phyloP scores from a whole-genome alignment of 805 yeast genomes.

The Starmerella bacillaris region DNA sequence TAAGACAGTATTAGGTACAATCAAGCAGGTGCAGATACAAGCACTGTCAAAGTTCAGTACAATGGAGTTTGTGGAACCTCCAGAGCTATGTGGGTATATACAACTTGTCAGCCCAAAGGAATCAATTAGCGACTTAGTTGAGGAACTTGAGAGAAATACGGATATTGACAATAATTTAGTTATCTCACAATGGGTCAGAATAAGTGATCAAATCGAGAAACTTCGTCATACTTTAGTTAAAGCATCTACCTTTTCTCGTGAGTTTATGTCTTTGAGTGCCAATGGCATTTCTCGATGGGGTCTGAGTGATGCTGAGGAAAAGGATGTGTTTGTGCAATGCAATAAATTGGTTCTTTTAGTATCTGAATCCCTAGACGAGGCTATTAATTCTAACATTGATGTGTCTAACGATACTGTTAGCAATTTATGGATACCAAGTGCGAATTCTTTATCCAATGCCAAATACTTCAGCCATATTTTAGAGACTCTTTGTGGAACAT shows the following conservation, averaged over 20 bases:
- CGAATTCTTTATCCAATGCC: constrained; percentile 44
- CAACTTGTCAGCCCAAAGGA: neutral
- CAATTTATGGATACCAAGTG: constrained; percentile 46
- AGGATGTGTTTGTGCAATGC: constrained; percentile 2
- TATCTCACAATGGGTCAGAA: constrained; percentile 12
- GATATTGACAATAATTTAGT: constrained; percentile 10
- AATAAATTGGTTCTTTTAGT: neutral
- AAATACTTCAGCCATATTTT: constrained; percentile 34
- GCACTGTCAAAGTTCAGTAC: too few relatives aligned
- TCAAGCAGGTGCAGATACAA: neutral
- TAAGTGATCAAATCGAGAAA: constrained; percentile 6
- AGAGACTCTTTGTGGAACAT: constrained; percentile 25
- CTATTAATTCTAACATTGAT: neutral
- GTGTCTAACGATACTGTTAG: constrained; percentile 9
- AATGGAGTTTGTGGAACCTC: neutral
- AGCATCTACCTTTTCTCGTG: constrained; percentile 16
- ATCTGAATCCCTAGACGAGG: neutral
- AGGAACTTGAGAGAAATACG: constrained; percentile 1
- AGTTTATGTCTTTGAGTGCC: constrained; percentile 11
- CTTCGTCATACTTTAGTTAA: constrained; percentile 9
- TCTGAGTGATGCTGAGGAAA: constrained; percentile 4
- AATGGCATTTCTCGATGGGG: constrained; percentile 4
- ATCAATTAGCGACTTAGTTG: constrained; percentile 1
- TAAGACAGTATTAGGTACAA: too few relatives aligned
- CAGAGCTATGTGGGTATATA: neutral